Evolutionary conservation across 1,284 basidiomycete genomes (phyloP).

Genomic region (Trichosporon sp.): DNA sequence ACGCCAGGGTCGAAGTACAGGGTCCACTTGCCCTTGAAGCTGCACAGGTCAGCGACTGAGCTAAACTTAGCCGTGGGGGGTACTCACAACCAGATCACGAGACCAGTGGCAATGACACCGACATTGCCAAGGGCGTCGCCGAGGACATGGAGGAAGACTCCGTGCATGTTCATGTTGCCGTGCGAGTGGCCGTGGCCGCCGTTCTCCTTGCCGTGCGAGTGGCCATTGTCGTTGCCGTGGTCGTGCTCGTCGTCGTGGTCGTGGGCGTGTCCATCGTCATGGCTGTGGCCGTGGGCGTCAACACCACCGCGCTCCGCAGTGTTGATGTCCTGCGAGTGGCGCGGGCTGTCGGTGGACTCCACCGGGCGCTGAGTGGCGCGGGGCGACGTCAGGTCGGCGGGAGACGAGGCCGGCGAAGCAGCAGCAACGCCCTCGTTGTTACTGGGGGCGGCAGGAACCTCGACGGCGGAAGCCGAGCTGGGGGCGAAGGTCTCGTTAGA

Average conservation of each 20-base stretch:
- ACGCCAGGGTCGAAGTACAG: conserved; percentile 93
- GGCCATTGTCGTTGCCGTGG: conserved; percentile 22
- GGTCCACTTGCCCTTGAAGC: conserved; percentile 54
- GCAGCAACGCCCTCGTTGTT: not conserved
- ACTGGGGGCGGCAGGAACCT: conserved; percentile 7
- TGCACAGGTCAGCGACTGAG: conserved; percentile 10
- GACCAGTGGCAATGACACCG: conserved; percentile 90
- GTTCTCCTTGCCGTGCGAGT: conserved; percentile 23
- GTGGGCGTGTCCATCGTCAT: conserved; percentile 25
- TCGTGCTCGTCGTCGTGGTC: conserved; percentile 24
- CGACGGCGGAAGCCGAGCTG: conserved; percentile 20
- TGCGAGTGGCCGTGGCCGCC: conserved; percentile 56
- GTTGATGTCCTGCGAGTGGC: conserved; percentile 9
- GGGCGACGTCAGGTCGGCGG: not conserved
- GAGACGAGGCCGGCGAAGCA: not conserved
- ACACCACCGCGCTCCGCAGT: conserved; percentile 15
- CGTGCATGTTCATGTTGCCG: conserved; percentile 94
- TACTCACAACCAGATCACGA: conserved; percentile 75
- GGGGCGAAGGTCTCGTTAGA: conserved; percentile 35
- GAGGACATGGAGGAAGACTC: conserved; percentile 87
- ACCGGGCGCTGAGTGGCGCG: not conserved
- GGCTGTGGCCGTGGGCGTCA: conserved; percentile 21
- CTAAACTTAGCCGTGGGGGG: not conserved
- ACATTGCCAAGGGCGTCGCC: conserved; percentile 98
- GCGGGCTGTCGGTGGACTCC: not conserved